Conservation (phyloP, 2,329 filamentous ascomycete genomes). For the Lasiodiplodia gonubiensis region DNA sequence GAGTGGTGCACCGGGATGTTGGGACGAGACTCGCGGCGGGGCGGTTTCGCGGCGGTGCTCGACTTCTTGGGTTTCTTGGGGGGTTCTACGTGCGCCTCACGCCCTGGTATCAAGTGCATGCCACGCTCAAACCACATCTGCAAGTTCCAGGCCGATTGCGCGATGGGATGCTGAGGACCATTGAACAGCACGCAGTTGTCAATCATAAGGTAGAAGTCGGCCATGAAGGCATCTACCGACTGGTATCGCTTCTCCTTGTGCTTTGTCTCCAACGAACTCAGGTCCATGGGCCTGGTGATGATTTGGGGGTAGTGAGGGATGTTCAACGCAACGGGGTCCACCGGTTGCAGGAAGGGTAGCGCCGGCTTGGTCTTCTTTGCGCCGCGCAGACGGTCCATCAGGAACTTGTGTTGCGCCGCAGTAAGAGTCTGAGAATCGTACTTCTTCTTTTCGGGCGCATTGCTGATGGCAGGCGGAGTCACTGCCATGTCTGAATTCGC, state of each 20-base stretch:
- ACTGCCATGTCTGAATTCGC: neutral
- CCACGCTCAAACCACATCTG: conserved; percentile 65
- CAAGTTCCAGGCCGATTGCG: conserved; percentile 68
- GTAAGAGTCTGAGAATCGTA: conserved; percentile 59
- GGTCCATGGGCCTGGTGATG: conserved; percentile 82
- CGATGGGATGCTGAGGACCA: conserved; percentile 75
- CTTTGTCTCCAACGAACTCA: conserved; percentile 80
- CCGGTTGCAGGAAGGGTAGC: conserved; percentile 75
- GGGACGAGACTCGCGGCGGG: conserved; percentile 56
- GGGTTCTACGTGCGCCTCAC: conserved; percentile 59
- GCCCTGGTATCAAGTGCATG: conserved; percentile 64
- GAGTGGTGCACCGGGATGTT: conserved; percentile 53
- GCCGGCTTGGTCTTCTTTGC: conserved; percentile 88
- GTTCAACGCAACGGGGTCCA: conserved; percentile 74
- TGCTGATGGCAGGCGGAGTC: conserved; percentile 14
- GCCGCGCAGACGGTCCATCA: conserved; percentile 70
- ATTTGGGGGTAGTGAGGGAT: conserved; percentile 76
- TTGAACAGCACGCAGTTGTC: conserved; percentile 84
- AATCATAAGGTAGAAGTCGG: conserved; percentile 78
- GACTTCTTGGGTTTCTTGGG: conserved; percentile 63
- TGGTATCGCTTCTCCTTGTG: conserved; percentile 73
- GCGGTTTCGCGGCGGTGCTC: conserved; percentile 44
- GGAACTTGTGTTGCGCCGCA: conserved; percentile 63
- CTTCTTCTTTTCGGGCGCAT: conserved; percentile 33
- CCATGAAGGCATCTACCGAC: conserved; percentile 73